Evolutionary conservation across 23 red algal species (phyloP).

Genomic region (Chondrus crispus): DNA sequence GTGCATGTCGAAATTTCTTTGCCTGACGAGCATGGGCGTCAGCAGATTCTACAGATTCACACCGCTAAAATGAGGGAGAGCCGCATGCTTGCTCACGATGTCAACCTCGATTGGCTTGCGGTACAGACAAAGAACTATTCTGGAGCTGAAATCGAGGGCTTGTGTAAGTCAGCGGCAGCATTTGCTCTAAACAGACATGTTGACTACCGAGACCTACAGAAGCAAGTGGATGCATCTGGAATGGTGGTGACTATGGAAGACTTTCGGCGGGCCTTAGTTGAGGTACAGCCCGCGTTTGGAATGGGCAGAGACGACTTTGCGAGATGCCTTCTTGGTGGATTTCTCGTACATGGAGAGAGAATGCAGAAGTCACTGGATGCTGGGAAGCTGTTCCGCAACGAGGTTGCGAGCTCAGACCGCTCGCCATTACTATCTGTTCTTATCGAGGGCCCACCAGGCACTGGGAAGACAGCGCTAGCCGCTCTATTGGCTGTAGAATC

Average conservation of each 20-base stretch:
- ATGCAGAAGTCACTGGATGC: slow-evolving; percentile 56
- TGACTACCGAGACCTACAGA: slow-evolving; percentile 82
- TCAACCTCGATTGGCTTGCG: slow-evolving; percentile 80
- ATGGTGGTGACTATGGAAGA: slow-evolving; percentile 89
- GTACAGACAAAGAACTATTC: slow-evolving; percentile 93
- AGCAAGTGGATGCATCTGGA: slow-evolving; percentile 53
- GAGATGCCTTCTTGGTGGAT: slow-evolving; percentile 86
- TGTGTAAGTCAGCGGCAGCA: slow-evolving; percentile 96
- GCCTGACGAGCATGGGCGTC: slow-evolving; percentile 88
- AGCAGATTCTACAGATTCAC: slow-evolving; percentile 96
- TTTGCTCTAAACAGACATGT: slow-evolving; percentile 92
- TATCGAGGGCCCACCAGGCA: slow-evolving; percentile 88
- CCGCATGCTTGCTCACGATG: slow-evolving; percentile 68
- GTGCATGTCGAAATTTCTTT: slow-evolving; percentile 98
- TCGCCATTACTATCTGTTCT: slow-evolving; percentile 90
- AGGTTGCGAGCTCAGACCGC: slow-evolving; percentile 72
- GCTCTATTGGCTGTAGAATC: slow-evolving; percentile 88
- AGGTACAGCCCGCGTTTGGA: slow-evolving; percentile 92
- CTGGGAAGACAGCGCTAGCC: slow-evolving; percentile 98
- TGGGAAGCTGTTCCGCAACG: slow-evolving; percentile 84
- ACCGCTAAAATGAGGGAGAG: slow-evolving; percentile 92
- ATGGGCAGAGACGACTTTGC: slow-evolving; percentile 84
- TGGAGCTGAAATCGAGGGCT: slow-evolving; percentile 95
- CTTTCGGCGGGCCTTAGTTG: slow-evolving; percentile 81
- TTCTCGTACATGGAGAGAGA: slow-evolving; percentile 77